Evolutionary conservation across 371 early-diverging fungal species (phyloP), one percentile per base, ranked within the genome.

Genomic region (Actinomortierella ambigua): DNA sequence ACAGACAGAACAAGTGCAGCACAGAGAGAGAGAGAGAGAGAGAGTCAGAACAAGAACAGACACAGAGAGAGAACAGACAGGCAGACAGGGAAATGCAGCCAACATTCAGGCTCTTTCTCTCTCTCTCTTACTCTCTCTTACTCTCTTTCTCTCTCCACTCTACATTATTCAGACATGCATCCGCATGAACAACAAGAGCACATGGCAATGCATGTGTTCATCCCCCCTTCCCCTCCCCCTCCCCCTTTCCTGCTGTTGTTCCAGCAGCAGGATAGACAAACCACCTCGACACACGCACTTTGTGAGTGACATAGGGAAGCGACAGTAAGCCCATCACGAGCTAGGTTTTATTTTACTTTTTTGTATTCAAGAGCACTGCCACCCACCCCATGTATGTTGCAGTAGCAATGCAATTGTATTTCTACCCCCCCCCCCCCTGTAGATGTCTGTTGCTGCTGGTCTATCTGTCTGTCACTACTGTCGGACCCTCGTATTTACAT

Each of bases 21-120:
- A 6, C n/a, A 6, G 44, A 23, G 41, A 18, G 40, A 40, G 44
- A 28, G 56, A 57, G 0, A 39, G 55, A 54, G 51, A 48, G 53
- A 27, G 24, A 52, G n/a, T 9, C 26, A 24, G 27, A 40, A 14
- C 26, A 24, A 41, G 23, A 51, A 18, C 2, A 23, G 27, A 2
- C n/a, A 29, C 40, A 6, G 22, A 53, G 18, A 49, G 15, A 13
- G 44, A 58, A n/a, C n/a, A n/a, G n/a, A n/a, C 28, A 20, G 3
- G 24, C 41, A 13, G 39, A n/a, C 49, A 57, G 14, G 18, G 20
- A 43, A 5, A 50, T 26, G 14, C 29, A 48, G 47, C 44, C 41
- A 18, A 48, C 27, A 24, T 41, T 41, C 15, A 15, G 8, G 8
- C 41, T 41, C 41, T 15, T 41, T 41, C 15, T 8, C 41, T 15